Evolutionary conservation across 2,329 filamentous ascomycete genomes (phyloP), one percentile per base, ranked within the genome.

Genomic region (Fonsecaea monophora): DNA sequence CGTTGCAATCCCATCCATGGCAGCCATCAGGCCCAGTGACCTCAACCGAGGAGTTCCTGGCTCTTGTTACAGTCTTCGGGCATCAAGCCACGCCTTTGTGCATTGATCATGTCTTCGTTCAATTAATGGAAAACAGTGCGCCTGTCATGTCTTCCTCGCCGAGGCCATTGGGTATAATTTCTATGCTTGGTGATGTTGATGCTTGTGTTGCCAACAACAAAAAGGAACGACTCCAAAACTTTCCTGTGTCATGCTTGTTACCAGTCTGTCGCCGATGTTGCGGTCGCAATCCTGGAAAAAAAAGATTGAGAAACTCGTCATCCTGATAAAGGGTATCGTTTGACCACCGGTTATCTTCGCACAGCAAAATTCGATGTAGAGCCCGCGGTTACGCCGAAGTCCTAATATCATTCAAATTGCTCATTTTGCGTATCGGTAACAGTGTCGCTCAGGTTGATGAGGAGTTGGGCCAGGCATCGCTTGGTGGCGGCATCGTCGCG

Each of bases 401-500:
- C 8, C 56, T 25, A 15, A 54, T 34, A 45, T 62, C 42, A 73
- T 40, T 73, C 71, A 63, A 73, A 73, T 50, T 73, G 72, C 60
- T 73, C 71, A 35, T 66, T 70, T 40, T 71, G 69, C 21, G 67
- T 65, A 59, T 88, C 86, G 67, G 86, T 89, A 67, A 94, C 90
- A 72, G 92, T 94, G 79, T 98, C 95, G 9, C 92, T 96, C 62
- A 99, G 87, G 77, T 98, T 98, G 81, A 98, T 96, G 67, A 98
- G 85, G 8, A 99, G 88, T 80, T 98, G 95, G n/a, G 94, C 92
- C 38, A 99, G 89, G 79, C 95, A 99, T 66, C 95, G 90, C 83
- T 99, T 99, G 0, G 95, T 99, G 1, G 95, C 95, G 13, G 95
- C 95, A 76, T 99, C 95, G 75, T 99, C 95, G 66, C 95, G 91